Percentiles rank a stretch among this genome's conserved stretches.
These are phyloP conservation scores for Conringia planisiliqua DNA, from an alignment of 345 rosid genomes.

Conservation along the genomic window DNA sequence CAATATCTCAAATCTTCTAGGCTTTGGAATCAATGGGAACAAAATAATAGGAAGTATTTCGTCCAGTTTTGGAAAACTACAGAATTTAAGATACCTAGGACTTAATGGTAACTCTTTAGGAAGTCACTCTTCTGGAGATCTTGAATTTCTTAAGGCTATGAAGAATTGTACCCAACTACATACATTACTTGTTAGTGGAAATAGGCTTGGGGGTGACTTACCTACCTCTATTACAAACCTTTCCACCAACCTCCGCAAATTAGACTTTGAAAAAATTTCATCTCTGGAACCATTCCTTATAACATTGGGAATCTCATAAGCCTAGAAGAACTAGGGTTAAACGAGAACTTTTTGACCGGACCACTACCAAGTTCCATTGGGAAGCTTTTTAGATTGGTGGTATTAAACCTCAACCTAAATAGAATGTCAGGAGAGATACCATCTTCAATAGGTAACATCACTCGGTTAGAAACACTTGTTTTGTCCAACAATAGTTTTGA, in stretches of 20 bases:
- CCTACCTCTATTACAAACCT: not conserved
- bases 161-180: no score
- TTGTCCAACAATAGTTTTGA: not conserved
- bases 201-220: not conserved
- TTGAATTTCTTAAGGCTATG: no score
- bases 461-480: not conserved
- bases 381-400: no score
- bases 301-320: not conserved
- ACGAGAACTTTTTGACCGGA: no score
- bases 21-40: no score
- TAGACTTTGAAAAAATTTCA: no score
- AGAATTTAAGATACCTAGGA: not conserved
- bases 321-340: not conserved
- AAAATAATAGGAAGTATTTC: not conserved
- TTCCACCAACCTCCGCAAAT: not conserved
- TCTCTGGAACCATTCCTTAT: not conserved
- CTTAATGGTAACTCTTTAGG: not conserved
- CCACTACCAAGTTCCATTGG: no score
- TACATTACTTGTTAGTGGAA: not conserved
- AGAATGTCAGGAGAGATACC: not conserved
- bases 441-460: not conserved
- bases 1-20: not conserved
- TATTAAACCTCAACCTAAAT: no score
- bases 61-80: not conserved
- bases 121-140: not conserved